Percentiles rank a stretch among this genome's conserved stretches.
These are phyloP conservation scores for Penicillium brevicompactum DNA, from an alignment of 2,329 filamentous ascomycete species.

Conservation along the genomic window DNA sequence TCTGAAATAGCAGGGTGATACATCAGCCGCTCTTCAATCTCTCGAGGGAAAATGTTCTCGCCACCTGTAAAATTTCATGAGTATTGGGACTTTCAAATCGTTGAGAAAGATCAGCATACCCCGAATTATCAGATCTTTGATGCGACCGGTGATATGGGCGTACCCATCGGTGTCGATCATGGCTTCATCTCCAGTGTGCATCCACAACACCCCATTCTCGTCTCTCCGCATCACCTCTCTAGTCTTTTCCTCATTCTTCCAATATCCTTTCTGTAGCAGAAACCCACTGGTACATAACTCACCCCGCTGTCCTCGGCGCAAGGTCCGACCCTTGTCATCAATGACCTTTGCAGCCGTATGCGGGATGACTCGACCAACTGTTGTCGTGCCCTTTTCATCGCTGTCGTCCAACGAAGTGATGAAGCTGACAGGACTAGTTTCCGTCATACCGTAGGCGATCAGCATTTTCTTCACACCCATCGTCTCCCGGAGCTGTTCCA, in stretches of 20 bases:
- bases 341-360: constrained; percentile 79
- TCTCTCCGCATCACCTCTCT: constrained; percentile 68
- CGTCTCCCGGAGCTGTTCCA: constrained; percentile 59
- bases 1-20: constrained; percentile 60
- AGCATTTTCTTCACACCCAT: constrained; percentile 77
- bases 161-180: constrained; percentile 60
- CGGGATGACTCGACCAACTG: constrained; percentile 72
- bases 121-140: constrained; percentile 76
- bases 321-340: constrained; percentile 60
- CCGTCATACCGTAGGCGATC: constrained; percentile 94
- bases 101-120: constrained; percentile 40
- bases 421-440: constrained; percentile 67
- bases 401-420: constrained; percentile 78
- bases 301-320: constrained; percentile 65
- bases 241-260: constrained; percentile 46
- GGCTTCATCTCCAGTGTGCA: constrained; percentile 61
- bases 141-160: constrained; percentile 69
- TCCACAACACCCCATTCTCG: constrained; percentile 57
- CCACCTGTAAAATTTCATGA: constrained; percentile 50
- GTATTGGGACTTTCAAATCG: too few species aligned
- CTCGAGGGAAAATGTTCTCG: constrained; percentile 69
- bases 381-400: constrained; percentile 66
- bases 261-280: constrained; percentile 60
- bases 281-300: constrained; percentile 76
- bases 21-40: constrained; percentile 69